Base-by-base conservation (phyloP, 73 alveolate species). In the Durusdinium trenchii region DNA sequence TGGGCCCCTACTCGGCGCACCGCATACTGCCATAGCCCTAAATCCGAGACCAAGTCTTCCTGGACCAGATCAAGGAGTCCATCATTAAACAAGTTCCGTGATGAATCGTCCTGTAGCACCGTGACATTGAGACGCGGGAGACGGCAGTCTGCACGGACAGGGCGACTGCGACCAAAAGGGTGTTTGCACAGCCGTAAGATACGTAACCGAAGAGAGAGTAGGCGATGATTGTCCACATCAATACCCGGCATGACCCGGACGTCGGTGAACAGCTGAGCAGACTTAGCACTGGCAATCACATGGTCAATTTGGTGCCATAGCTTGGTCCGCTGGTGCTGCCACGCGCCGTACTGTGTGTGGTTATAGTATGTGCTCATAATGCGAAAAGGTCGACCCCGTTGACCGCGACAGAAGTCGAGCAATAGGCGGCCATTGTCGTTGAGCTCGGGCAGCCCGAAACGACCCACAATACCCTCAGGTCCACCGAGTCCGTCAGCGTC, bases 271-370 rank as follows among this genome's bases (percentile, higher is more conserved):
- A 89, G 76, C 0, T 32, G 71, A 16, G 57, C 43, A 0, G 96
- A 45, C 32, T 35, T 51, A 0, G 36, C 23, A 5, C 73, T 30
- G 52, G 54, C 10, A 32, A 89, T 12, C 0, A 89, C 86, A 40
- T 89, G 96, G 10, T 89, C 96, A 3, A 89, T 64, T 42, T 89
- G 96, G 35, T 45, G 82, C 96, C 96, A 89, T 0, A n/a, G 67
- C 30, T 26, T 43, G 1, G 96, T 61, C 4, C 48, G 43, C 26
- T 89, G 50, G 36, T 89, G 96, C 6, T 54, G n/a, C 96, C 96
- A 89, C 26, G 96, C 64, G 1, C 86, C 96, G 30, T 89, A 47
- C 46, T 16, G 30, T 10, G 2, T 45, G n/a, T 47, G 96, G 28
- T 64, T 30, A 89, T 36, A 89, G 43, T 7, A 89, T 20, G 86